Evolutionary conservation across 2,329 filamentous ascomycete species (phyloP).

Genomic region (Hymenoscyphus salicellus): DNA sequence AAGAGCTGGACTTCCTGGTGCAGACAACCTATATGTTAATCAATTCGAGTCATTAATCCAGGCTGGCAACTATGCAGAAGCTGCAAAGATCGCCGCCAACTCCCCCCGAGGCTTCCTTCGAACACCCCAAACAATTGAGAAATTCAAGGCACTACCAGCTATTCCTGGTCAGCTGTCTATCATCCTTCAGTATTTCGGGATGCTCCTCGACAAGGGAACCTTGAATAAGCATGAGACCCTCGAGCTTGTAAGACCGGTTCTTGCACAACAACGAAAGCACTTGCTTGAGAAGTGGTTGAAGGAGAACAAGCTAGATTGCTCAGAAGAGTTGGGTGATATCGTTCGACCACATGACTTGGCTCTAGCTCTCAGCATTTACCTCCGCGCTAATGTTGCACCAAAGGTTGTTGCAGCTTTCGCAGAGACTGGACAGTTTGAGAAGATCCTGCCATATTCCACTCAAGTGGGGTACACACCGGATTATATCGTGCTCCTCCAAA

Average conservation of each 20-base stretch:
- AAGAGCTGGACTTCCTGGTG: constrained; percentile 86
- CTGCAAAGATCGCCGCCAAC: constrained; percentile 93
- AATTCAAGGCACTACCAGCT: constrained; percentile 82
- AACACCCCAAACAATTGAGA: constrained; percentile 91
- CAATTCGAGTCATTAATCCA: constrained; percentile 88
- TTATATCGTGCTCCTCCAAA: constrained; percentile 85
- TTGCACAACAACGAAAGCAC: constrained; percentile 91
- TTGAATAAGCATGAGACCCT: constrained; percentile 92
- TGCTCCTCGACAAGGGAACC: constrained; percentile 90
- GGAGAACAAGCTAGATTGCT: constrained; percentile 93
- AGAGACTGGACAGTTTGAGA: constrained; percentile 93
- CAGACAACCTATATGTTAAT: constrained; percentile 86
- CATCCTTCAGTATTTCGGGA: constrained; percentile 96
- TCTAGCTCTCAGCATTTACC: constrained; percentile 83
- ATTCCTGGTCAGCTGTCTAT: constrained; percentile 84
- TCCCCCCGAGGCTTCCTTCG: constrained; percentile 94
- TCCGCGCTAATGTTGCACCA: constrained; percentile 83
- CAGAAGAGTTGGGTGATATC: constrained; percentile 93
- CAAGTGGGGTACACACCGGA: constrained; percentile 90
- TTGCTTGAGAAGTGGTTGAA: constrained; percentile 96
- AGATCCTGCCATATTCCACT: constrained; percentile 88
- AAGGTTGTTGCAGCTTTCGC: constrained; percentile 95
- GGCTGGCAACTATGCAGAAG: constrained; percentile 77
- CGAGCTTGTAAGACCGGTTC: constrained; percentile 86
- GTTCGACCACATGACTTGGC: constrained; percentile 85